A percentile compares a stretch with the other conserved stretches of the same genome.
These are phyloP conservation scores for Cordyceps cicadae DNA, from an alignment of 2,329 filamentous ascomycete genomes.

Conservation along the genomic window DNA sequence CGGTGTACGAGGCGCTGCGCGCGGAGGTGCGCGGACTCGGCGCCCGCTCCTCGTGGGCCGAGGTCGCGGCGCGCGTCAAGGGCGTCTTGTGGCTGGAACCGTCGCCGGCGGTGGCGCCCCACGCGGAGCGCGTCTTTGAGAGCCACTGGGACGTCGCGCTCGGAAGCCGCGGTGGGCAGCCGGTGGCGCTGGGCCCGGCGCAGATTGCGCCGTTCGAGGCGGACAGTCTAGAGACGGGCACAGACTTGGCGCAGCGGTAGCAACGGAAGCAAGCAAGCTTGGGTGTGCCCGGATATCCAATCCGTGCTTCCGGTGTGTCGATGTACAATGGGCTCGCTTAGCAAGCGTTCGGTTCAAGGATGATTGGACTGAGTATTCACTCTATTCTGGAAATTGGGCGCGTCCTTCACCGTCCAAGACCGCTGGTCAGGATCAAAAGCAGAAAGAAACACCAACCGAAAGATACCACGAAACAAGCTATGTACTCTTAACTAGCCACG, in stretches of 20 bases:
- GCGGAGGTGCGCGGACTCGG: not conserved
- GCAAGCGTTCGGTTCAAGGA: too few species aligned
- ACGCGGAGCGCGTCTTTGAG: conserved; percentile 1
- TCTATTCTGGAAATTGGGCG: too few species aligned
- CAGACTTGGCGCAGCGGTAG: not conserved
- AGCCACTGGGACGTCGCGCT: conserved; percentile 9
- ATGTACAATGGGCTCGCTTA: too few species aligned
- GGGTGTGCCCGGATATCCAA: too few species aligned
- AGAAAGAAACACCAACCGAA: not conserved
- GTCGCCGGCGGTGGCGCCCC: not conserved
- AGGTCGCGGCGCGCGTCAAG: not conserved
- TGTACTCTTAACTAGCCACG: not conserved
- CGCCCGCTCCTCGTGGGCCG: not conserved
- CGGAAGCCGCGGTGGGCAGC: not conserved
- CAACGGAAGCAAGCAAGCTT: not conserved
- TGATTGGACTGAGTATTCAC: too few species aligned
- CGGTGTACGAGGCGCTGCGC: not conserved
- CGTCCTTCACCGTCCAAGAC: not conserved
- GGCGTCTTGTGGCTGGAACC: conserved; percentile 1
- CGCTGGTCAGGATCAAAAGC: not conserved
- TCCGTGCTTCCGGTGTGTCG: too few species aligned
- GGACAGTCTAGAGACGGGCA: not conserved
- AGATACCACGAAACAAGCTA: not conserved
- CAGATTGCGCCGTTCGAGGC: not conserved
- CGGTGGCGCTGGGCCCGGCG: not conserved